A percentile compares a stretch with the other conserved stretches of the same genome.
Conservation (phyloP, 192 early-diverging fungal genomes). For the Piromyces finnis region DNA sequence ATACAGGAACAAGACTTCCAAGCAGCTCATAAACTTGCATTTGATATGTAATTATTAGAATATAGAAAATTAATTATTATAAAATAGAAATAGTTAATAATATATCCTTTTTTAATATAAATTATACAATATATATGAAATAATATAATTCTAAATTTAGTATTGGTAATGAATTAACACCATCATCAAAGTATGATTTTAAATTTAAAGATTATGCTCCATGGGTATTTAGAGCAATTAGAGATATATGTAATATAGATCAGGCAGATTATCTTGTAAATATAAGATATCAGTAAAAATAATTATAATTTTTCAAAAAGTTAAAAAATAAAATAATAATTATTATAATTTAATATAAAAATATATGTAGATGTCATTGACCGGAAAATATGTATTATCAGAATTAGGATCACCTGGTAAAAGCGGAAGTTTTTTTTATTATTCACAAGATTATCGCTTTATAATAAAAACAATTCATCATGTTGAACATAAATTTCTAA, state of each 20-base stretch:
- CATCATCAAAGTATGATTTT: neutral
- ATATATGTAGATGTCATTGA: neutral
- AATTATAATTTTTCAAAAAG: neutral
- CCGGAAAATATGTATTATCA: neutral
- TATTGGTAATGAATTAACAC: neutral
- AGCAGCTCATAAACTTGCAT: neutral
- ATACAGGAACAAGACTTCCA: neutral
- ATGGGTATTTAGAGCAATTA: neutral
- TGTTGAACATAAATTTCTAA: neutral
- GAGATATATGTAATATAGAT: neutral
- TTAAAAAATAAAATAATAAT: too few species aligned
- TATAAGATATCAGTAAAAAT: neutral
- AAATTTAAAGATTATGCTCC: neutral
- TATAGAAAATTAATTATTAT: too few species aligned
- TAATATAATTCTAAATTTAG: neutral
- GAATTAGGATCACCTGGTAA: neutral
- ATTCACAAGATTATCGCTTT: neutral
- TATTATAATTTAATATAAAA: too few species aligned
- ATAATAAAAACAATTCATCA: neutral
- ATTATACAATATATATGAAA: too few species aligned
- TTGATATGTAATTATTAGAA: neutral
- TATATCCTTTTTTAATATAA: too few species aligned
- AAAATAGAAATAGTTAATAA: too few species aligned
- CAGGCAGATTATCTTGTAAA: neutral
- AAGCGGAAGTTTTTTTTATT: neutral